A percentile compares a stretch with the other conserved stretches of the same genome.
phyloP scores from a whole-genome alignment of 352 stramenopile genomes.

The Phytophthora europaea region DNA sequence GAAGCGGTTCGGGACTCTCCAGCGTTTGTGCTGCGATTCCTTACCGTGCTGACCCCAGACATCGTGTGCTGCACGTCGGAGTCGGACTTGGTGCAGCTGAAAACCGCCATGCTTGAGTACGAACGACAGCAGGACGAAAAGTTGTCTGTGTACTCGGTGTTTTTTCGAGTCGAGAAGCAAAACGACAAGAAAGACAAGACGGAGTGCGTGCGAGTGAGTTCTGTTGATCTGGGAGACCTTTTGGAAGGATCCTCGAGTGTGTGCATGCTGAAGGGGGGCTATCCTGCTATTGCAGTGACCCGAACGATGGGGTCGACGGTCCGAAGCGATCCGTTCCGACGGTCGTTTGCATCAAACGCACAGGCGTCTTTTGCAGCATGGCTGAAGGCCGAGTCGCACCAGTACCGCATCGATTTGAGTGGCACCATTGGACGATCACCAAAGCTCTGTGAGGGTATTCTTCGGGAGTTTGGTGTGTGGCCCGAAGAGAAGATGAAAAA shows the following conservation, averaged over 20 bases:
- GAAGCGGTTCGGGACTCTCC: conserved; percentile 47
- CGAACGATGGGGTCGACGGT: background rate
- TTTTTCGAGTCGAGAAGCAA: conserved; percentile 47
- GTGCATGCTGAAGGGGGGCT: conserved; percentile 36
- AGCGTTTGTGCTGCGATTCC: conserved; percentile 67
- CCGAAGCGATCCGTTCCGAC: background rate
- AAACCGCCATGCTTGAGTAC: conserved; percentile 2
- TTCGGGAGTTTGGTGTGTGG: conserved; percentile 2
- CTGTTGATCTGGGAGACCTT: background rate
- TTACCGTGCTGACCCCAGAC: conserved; percentile 16
- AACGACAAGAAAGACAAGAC: conserved; percentile 43
- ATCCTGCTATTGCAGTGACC: conserved; percentile 4
- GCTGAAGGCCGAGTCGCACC: conserved; percentile 1
- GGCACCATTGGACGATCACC: background rate
- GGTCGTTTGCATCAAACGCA: background rate
- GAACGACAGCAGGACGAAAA: conserved; percentile 4
- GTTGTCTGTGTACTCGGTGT: conserved; percentile 10
- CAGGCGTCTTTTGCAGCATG: background rate
- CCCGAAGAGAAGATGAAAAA: background rate
- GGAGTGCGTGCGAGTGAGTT: conserved; percentile 27
- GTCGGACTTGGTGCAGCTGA: conserved; percentile 8
- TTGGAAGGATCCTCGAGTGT: background rate
- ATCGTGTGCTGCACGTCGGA: conserved; percentile 18
- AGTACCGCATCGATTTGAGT: conserved; percentile 7
- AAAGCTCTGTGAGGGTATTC: conserved; percentile 1